Evolutionary conservation across 2,329 filamentous ascomycete genomes (phyloP), one percentile per base, ranked within the genome.

Genomic region (Cladosporium sphaerospermum): DNA sequence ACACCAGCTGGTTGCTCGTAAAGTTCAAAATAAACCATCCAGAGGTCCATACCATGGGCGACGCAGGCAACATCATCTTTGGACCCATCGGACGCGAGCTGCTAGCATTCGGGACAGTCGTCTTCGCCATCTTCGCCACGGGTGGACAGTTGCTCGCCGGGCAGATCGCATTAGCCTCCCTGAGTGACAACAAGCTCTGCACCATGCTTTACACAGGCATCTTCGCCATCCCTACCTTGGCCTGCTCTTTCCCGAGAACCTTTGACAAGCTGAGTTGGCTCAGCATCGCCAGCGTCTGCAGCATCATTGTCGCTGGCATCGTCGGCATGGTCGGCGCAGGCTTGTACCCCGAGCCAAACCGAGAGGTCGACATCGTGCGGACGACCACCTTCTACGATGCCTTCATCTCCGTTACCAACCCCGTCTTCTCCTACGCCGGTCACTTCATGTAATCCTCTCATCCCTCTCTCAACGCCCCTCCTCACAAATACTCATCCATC

Each of bases 251-350:
- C 42, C 76, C 77, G 2, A 69, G 77, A 2, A 79, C 77, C 0
- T 69, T 80, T 3, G 73, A 77, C 53, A 65, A 69, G n/a, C 66
- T 80, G 4, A 71, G 72, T 19, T 78, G 72, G 70, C 64, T 79
- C 43, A 73, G 69, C 42, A 62, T 79, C 39, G 66, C 67, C 0
- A 72, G 70, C 23, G 73, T 75, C 14, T 46, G 73, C 10, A 77
- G 72, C 23, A 79, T 80, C 54, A 59, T 78, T 8, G 62, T 76
- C 23, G 76, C 77, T 3, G 77, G 74, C 3, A 61, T 79, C 33
- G 72, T 80, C 3, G 75, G 73, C 40, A 78, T 80, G 73, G 67
- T 71, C 11, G 78, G 75, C 1, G 75, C 76, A 0, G 75, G 76
- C 9, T 61, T 69, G 4, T 64, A 71, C 45, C 75, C 76, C 0